Evolutionary conservation across 345 rosid species (phyloP).

Genomic region (Isatis tinctoria): DNA sequence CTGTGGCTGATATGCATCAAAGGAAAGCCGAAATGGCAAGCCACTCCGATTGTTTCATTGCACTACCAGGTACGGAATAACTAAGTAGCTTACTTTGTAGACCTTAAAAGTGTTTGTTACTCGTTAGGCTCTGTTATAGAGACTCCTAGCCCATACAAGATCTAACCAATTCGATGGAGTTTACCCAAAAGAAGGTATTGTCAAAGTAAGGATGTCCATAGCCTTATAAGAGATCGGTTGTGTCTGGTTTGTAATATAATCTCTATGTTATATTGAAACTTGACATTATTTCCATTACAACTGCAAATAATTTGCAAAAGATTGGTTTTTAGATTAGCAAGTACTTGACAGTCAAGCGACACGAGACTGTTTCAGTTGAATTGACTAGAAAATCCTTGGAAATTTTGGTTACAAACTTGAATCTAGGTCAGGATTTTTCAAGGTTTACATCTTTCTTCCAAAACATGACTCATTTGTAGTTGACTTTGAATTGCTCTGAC

Average conservation of each 20-base stretch:
- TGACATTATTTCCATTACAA: background rate
- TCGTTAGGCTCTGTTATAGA: background rate
- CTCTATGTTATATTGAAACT: background rate
- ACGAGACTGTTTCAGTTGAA: background rate
- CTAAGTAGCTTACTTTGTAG: background rate
- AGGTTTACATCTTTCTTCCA: conserved; percentile 10
- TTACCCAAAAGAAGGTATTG: background rate
- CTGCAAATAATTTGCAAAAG: background rate
- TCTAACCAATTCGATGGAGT: background rate
- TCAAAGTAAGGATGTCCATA: background rate
- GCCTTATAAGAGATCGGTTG: background rate
- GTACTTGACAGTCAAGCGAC: background rate
- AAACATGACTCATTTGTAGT: background rate
- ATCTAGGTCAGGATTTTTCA: background rate
- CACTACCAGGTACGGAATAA: conserved; percentile 70
- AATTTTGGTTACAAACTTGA: background rate
- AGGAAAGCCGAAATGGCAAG: conserved; percentile 97
- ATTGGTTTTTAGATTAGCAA: background rate
- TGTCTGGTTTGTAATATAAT: background rate
- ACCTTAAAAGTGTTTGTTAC: background rate
- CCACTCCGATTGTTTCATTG: conserved; percentile 93
- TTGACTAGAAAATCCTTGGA: background rate
- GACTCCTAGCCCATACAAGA: background rate
- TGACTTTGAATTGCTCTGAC: background rate
- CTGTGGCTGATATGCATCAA: conserved; percentile 97